Evolutionary conservation across 441 rosid genomes (phyloP).

Genomic region (Heliophila coronopifolia): DNA sequence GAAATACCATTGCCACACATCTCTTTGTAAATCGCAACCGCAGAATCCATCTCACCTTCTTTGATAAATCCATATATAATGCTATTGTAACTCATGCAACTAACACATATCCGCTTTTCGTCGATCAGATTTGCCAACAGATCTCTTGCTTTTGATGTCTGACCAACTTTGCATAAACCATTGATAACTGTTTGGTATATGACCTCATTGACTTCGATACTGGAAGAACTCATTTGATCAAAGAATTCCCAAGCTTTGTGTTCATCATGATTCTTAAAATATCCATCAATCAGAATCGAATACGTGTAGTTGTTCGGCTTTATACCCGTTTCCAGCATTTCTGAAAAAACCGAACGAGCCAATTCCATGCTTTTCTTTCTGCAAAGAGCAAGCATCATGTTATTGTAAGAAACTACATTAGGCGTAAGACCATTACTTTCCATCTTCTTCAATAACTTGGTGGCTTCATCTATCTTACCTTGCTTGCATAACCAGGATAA

Average conservation of each 20-base stretch:
- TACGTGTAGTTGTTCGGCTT: constrained; percentile 53
- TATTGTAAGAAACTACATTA: constrained; percentile 50
- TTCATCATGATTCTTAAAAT: constrained; percentile 43
- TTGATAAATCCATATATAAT: constrained; percentile 56
- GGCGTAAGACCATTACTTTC: constrained; percentile 32
- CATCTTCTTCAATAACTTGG: constrained; percentile 52
- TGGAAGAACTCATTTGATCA: constrained; percentile 40
- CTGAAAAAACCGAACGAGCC: constrained; percentile 35
- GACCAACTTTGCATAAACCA: constrained; percentile 57
- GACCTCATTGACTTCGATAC: constrained; percentile 43
- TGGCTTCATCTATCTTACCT: constrained; percentile 45
- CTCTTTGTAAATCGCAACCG: constrained; percentile 39
- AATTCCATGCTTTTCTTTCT: constrained; percentile 37
- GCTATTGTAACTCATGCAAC: constrained; percentile 48
- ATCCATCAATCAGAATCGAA: constrained; percentile 55
- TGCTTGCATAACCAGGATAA: constrained; percentile 44
- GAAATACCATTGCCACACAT: constrained; percentile 43
- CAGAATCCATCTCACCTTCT: constrained; percentile 42
- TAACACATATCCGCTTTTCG: constrained; percentile 35
- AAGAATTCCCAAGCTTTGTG: constrained; percentile 39
- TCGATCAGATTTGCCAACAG: constrained; percentile 35
- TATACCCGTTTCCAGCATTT: constrained; percentile 38
- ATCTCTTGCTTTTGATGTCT: constrained; percentile 43
- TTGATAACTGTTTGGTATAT: constrained; percentile 48
- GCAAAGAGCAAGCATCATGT: constrained; percentile 55